Base-by-base conservation (phyloP, 2,329 filamentous ascomycete genomes). In the Fusarium zealandicum region DNA sequence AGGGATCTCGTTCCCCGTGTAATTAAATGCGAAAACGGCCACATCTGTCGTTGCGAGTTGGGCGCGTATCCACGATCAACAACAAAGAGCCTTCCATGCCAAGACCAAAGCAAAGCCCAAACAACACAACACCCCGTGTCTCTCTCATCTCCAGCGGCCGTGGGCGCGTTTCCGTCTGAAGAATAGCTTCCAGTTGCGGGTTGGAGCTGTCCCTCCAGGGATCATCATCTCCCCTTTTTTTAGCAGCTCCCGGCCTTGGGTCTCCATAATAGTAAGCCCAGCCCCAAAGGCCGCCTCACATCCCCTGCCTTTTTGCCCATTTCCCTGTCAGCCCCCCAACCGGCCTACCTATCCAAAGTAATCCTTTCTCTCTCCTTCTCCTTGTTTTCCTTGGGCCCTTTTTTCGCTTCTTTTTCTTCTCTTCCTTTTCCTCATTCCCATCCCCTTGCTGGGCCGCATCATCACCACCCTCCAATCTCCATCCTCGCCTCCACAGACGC, bases 301-400 rank as follows among this genome's bases (percentile, higher is more conserved):
- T 60, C 53, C 50, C 48, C 57, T 61, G 58, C 39, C 25, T 25
- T 18, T 43, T 40, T 43, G 27, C 17, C 38, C 33, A 28, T 30
- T 25, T 45, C 41, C 56, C 46, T 40, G 31, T 35, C 38, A 22
- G 10, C 18, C 42, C 37, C 47, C 18, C 18, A n/a, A n/a, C n/a
- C n/a, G n/a, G n/a, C n/a, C 43, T 39, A 43, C 32, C 31, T 16
- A 33, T n/a, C 22, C 58, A 57, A 45, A 45, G 61, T 41, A 63
- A 65, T 63, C 61, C 57, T 57, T 57, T 64, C 55, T 44, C 51
- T 59, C 51, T 50, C 42, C 56, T 51, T 40, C 49, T 42, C 18
- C 18, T 31, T 25, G 22, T 25, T 25, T 25, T 25, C 22, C 22
- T 25, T 25, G 6, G 22, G 22, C 22, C 22, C 7, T 25, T 38